A percentile compares a stretch with the other conserved stretches of the same genome.
These are phyloP conservation scores for Didymella glomerata DNA, from an alignment of 2,329 filamentous ascomycete genomes.

Conservation along the genomic window DNA sequence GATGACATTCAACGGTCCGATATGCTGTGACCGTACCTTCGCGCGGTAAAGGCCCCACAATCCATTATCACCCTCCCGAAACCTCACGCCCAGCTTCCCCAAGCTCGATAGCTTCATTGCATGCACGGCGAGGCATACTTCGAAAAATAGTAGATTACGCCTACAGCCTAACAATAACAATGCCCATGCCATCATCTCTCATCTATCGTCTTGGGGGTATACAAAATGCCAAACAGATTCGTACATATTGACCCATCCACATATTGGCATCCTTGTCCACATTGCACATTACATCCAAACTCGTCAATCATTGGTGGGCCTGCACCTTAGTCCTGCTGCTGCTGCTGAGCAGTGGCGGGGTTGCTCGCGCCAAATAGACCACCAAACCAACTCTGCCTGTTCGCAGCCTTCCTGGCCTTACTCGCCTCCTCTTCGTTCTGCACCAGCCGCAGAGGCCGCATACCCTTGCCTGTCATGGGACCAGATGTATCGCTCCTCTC, in stretches of 20 bases:
- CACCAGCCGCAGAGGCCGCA: constrained; percentile 85
- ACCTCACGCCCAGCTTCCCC: background rate
- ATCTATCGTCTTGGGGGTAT: constrained; percentile 21
- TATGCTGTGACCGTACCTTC: background rate
- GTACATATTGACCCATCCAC: constrained; percentile 11
- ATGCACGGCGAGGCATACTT: too few relatives aligned
- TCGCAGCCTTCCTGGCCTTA: constrained; percentile 54
- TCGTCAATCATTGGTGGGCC: constrained; percentile 10
- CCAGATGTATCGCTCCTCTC: constrained; percentile 52
- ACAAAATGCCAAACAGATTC: constrained; percentile 21
- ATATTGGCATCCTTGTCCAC: constrained; percentile 6
- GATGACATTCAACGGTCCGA: too few relatives aligned
- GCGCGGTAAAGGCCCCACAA: background rate
- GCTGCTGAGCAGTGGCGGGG: constrained; percentile 26
- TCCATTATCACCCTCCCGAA: background rate
- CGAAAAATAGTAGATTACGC: constrained; percentile 15
- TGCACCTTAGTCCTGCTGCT: constrained; percentile 3
- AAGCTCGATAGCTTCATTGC: background rate
- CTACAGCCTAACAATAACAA: constrained; percentile 3
- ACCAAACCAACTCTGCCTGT: constrained; percentile 57
- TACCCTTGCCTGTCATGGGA: constrained; percentile 68
- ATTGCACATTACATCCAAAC: constrained; percentile 21
- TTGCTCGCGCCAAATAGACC: constrained; percentile 54
- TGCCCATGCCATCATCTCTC: constrained; percentile 9
- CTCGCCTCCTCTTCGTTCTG: constrained; percentile 67